phyloP scores from a whole-genome alignment of 805 yeast species.

The Metschnikowia arizonensis region DNA sequence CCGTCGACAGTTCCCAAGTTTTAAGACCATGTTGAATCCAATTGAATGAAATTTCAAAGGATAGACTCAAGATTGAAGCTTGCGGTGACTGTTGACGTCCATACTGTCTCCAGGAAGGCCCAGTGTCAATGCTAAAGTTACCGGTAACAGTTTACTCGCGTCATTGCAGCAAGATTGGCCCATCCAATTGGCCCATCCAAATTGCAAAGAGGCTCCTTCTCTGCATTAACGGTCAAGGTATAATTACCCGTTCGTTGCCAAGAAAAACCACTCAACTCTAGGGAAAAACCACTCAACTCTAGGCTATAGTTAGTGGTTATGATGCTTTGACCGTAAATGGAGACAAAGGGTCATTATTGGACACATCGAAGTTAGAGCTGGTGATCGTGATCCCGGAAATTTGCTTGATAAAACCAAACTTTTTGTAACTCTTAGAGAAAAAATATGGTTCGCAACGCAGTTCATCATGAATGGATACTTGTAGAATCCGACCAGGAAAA shows the following conservation, averaged over 20 bases:
- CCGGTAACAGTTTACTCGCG: conserved; percentile 14
- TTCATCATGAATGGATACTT: conserved; percentile 1
- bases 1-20: conserved; percentile 7
- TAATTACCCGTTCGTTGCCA: conserved; percentile 13
- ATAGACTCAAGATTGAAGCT: conserved; percentile 11
- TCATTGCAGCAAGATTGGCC: conserved; percentile 16
- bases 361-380: conserved; percentile 1
- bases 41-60: conserved; percentile 16
- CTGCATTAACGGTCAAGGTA: conserved; percentile 14
- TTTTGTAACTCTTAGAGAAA: conserved; percentile 2
- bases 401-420: background rate
- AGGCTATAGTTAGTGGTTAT: conserved; percentile 6
- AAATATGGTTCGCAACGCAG: conserved; percentile 3
- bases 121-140: conserved; percentile 9
- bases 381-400: conserved; percentile 2
- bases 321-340: conserved; percentile 1
- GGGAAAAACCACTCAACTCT: conserved; percentile 15
- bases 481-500: conserved; percentile 10
- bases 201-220: conserved; percentile 18
- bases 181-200: too few species aligned
- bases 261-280: too few species aligned
- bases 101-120: conserved; percentile 13
- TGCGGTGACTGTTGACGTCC: conserved; percentile 6
- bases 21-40: conserved; percentile 13
- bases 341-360: background rate